Conservation (phyloP, 2,329 filamentous ascomycete species). For the Fusarium albosuccineum region DNA sequence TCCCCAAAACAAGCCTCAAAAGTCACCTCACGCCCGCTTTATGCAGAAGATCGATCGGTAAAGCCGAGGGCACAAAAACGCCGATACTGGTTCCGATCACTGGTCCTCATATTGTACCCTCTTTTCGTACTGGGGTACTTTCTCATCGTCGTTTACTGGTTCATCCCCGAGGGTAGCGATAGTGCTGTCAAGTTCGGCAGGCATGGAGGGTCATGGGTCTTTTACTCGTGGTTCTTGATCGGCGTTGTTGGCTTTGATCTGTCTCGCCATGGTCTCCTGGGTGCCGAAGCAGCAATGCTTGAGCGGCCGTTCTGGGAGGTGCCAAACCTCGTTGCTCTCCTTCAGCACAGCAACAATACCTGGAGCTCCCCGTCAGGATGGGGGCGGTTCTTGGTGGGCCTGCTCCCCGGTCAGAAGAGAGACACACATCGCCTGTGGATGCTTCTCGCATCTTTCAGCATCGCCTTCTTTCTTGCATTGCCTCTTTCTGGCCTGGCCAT, state of each 20-base stretch:
- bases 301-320: not conserved
- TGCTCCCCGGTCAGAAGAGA: not conserved
- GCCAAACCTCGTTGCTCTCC: not conserved
- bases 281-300: slow-evolving; percentile 2
- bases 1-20: not conserved
- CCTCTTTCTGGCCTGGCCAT: not conserved
- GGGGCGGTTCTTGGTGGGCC: not conserved
- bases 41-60: not conserved
- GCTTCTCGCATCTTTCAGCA: not conserved
- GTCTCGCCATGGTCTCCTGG: not conserved
- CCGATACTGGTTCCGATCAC: not conserved
- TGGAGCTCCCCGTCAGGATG: slow-evolving; percentile 2
- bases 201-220: slow-evolving; percentile 2
- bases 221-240: slow-evolving; percentile 2
- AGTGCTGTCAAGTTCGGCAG: not conserved
- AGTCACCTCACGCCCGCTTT: not conserved
- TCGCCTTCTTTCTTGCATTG: not conserved
- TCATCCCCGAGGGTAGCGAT: not conserved
- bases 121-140: slow-evolving; percentile 1
- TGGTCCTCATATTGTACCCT: not conserved
- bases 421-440: not conserved
- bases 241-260: not conserved
- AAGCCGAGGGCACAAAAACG: not conserved
- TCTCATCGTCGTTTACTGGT: not conserved
- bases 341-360: slow-evolving; percentile 2